Conservation (phyloP, 1,139 yeast species). For the Wickerhamiella pararugosa region DNA sequence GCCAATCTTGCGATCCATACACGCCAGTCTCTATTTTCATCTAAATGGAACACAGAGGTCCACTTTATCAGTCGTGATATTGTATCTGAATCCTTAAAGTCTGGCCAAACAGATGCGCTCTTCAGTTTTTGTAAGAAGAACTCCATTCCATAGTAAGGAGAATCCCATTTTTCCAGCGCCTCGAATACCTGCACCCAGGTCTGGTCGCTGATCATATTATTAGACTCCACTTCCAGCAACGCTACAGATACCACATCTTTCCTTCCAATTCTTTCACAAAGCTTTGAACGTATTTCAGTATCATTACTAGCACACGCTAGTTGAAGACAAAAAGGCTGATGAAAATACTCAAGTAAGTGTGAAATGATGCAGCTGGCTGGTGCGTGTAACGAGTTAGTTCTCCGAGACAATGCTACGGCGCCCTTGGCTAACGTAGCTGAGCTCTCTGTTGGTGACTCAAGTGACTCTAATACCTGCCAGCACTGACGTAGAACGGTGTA, state of each 20-base stretch:
- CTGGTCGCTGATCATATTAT: no score
- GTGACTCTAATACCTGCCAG: neutral
- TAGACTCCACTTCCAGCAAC: no score
- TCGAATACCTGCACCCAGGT: neutral
- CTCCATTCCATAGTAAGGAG: neutral
- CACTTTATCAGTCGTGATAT: neutral
- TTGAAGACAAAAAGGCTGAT: no score
- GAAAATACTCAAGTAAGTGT: no score
- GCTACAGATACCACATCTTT: no score
- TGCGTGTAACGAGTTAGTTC: no score
- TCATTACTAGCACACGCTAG: no score
- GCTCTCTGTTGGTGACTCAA: neutral
- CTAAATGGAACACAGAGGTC: neutral
- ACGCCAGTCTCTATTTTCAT: neutral
- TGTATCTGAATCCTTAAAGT: neutral
- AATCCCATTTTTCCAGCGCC: slow-evolving; percentile 1
- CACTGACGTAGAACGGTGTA: neutral
- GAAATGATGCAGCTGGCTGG: no score
- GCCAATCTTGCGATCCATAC: neutral
- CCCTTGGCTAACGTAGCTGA: neutral
- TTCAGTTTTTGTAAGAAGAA: neutral
- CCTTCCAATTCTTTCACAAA: no score
- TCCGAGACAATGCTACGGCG: no score
- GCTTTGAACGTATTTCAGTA: no score
- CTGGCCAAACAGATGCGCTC: neutral